Evolutionary conservation across 805 yeast species (phyloP), one percentile per base, ranked within the genome.

Genomic region (Kluyveromyces nonfermentans): DNA sequence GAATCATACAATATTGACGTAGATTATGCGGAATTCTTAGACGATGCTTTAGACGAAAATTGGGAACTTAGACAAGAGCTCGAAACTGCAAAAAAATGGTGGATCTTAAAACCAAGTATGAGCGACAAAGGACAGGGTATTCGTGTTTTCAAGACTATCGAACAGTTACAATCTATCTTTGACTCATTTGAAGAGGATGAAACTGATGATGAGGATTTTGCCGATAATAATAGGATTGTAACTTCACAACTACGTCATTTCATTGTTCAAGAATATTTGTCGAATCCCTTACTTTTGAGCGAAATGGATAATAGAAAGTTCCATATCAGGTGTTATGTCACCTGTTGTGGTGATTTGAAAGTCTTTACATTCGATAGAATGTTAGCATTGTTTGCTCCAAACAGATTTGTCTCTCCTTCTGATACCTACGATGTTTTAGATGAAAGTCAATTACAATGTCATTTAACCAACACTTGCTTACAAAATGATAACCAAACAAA

Each of bases 121-220:
- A 84, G 95, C 56, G 98, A 93, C 59, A 82, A 90, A 59, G 98
- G 96, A 9, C 96, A 93, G 60, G 98, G 98, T 0, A 90, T 93
- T 40, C 68, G 96, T 33, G 64, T 93, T 0, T 93, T 93, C 67
- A 72, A 72, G 43, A 80, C 88, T 0, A 70, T 86, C 31, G 85
- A 80, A 7, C 93, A 88, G 54, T 68, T 93, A 40, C 96, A 89
- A 61, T 73, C 64, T 3, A 80, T 90, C 4, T 90, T 93, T 61
- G 85, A 93, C 54, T 78, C 82, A 2, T 88, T 87, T 61, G 96
- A 89, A 53, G 90, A 80, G 50, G 82, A 71, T n/a, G 75, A 67
- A 2, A 75, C 73, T 1, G 79, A 74, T 28, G 85, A 76, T 37
- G 85, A 76, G 15, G 80, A 72, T 1, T 81, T 74, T 20, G 65